Base-by-base conservation (phyloP, 208 protist species). In the Leishmania braziliensis region DNA sequence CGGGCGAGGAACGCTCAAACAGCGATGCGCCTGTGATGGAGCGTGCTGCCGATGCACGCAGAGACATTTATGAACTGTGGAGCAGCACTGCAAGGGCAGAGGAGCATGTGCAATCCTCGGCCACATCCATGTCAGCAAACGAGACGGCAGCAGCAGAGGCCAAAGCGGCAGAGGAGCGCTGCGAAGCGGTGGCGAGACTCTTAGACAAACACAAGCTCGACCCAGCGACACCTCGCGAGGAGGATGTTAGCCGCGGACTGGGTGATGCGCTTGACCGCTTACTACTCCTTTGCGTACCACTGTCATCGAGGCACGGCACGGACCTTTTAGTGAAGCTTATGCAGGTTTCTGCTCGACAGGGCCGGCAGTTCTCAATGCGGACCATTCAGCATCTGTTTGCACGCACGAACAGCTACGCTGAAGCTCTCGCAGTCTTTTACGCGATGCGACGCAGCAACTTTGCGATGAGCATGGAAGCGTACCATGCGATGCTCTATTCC, bases 401-500 rank as follows among this genome's bases (percentile, higher is more conserved):
- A 5, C 91, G 95, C 51, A 90, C 92, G 2, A 79, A 81, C 60
- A 92, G 80, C 62, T 98, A 93, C 79, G 88, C 90, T 5, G 92
- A 98, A 80, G 95, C 95, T 0, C 86, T 98, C 14, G 89, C 90
- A 39, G 82, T 98, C 66, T 98, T 98, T 81, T 95, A 98, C 84
- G 84, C 92, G 29, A 86, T 98, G 86, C 91, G 93, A 36, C 86
- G 87, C 53, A 92, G 89, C 68, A 89, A 97, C 80, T 89, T 98
- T 51, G 88, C 91, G 26, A 98, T 98, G 93, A 95, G 92, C 79
- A 95, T 95, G 88, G 90, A 97, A 83, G 84, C 89, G 10, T 98
- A 98, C 83, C 93, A 97, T 81, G 92, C 93, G n/a, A 98, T 98
- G 95, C 81, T 98, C 71, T 98, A 96, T 83, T 96, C 93, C 8